phyloP scores from a whole-genome alignment of 2,329 filamentous ascomycete species.

The Colletotrichum magnum region DNA sequence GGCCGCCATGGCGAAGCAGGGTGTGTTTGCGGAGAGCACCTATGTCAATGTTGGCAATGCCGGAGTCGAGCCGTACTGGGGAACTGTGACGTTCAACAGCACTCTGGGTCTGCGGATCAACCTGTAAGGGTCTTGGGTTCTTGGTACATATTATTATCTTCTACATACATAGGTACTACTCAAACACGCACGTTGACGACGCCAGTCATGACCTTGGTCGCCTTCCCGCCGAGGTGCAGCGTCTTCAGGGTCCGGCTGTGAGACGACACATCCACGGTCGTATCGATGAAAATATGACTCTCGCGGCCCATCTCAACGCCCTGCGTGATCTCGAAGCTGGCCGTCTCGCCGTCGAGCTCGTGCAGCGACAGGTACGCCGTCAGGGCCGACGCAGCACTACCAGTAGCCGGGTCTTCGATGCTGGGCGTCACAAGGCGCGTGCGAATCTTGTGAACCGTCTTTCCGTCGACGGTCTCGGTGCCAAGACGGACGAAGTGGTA shows the following conservation, averaged over 20 bases:
- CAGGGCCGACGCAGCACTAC: conserved; percentile 73
- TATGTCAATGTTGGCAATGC: conserved; percentile 61
- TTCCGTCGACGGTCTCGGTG: conserved; percentile 10
- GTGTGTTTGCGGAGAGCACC: conserved; percentile 51
- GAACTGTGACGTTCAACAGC: conserved; percentile 44
- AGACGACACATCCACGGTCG: background rate
- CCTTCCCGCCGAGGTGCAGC: conserved; percentile 35
- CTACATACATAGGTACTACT: background rate
- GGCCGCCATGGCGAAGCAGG: conserved; percentile 52
- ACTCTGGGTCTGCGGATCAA: conserved; percentile 43
- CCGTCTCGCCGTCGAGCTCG: conserved; percentile 47
- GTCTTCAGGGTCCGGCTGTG: conserved; percentile 22
- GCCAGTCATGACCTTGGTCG: conserved; percentile 36
- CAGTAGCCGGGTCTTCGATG: conserved; percentile 74
- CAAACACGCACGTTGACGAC: conserved; percentile 9
- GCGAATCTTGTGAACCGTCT: conserved; percentile 54
- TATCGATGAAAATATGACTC: conserved; percentile 36
- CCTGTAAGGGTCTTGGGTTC: conserved; percentile 24
- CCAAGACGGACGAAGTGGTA: conserved; percentile 70
- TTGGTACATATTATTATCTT: background rate
- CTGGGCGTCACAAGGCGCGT: conserved; percentile 71
- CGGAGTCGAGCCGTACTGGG: conserved; percentile 48
- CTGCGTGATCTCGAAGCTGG: conserved; percentile 40
- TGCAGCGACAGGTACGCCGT: conserved; percentile 66
- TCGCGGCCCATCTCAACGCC: conserved; percentile 40